Evolutionary conservation across 371 early-diverging fungal species (phyloP).

Genomic region (Syncephalastrum sp.): DNA sequence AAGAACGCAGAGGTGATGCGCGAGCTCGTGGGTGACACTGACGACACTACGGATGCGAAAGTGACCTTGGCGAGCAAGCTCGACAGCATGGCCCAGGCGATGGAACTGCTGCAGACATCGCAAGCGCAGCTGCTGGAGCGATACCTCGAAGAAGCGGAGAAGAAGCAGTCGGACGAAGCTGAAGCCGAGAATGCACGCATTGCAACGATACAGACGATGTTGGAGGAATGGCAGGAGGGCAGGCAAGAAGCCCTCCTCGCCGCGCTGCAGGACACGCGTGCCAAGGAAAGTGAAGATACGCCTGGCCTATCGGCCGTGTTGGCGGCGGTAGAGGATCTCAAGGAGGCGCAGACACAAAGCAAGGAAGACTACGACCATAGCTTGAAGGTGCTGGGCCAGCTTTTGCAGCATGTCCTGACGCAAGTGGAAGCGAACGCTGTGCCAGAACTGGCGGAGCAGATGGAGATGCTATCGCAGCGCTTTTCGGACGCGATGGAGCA

Average conservation of each 20-base stretch:
- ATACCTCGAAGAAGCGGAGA: constrained; percentile 17
- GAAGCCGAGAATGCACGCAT: constrained; percentile 16
- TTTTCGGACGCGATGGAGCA: constrained; percentile 17
- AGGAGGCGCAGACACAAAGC: constrained; percentile 17
- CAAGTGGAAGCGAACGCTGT: constrained; percentile 37
- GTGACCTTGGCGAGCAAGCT: constrained; percentile 27
- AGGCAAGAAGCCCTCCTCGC: neutral
- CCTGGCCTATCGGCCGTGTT: neutral
- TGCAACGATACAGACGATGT: constrained; percentile 10
- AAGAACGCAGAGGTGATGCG: constrained; percentile 12
- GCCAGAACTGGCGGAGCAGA: constrained; percentile 37
- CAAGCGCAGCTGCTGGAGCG: constrained; percentile 24
- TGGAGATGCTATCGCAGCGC: constrained; percentile 19
- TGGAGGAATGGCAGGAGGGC: constrained; percentile 14
- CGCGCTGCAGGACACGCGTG: neutral
- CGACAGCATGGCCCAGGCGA: constrained; percentile 37
- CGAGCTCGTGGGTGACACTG: constrained; percentile 20
- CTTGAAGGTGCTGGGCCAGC: constrained; percentile 35
- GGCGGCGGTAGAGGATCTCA: constrained; percentile 15
- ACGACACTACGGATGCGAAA: constrained; percentile 5
- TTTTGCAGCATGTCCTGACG: constrained; percentile 32
- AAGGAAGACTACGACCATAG: constrained; percentile 38
- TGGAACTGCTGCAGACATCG: constrained; percentile 35
- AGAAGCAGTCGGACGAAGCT: constrained; percentile 1
- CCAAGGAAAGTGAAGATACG: neutral